Conservation (phyloP, 305 asterid genomes). For the Petunia hybrid region DNA sequence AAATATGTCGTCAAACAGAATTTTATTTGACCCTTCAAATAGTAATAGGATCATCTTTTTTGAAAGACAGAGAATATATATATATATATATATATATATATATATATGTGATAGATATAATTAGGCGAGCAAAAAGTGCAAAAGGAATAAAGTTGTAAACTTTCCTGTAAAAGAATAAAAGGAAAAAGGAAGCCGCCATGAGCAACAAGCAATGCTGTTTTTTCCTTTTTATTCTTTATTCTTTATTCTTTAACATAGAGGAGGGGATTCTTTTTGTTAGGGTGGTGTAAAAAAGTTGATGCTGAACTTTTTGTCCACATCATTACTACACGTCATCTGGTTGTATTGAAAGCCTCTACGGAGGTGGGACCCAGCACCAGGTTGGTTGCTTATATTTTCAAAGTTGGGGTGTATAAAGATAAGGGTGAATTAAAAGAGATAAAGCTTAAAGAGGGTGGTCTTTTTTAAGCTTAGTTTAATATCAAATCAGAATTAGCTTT, state of each 20-base stretch:
- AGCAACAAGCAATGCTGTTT: conserved; percentile 36
- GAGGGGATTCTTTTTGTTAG: neutral
- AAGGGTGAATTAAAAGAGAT: conserved; percentile 46
- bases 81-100: neutral
- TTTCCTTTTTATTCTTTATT: neutral
- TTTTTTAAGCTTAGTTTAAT: conserved; percentile 22
- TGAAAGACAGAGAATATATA: neutral
- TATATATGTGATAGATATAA: neutral
- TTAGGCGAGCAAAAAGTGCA: conserved; percentile 41
- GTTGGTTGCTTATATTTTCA: conserved; percentile 52
- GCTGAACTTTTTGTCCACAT: conserved; percentile 72
- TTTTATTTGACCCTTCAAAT: no score
- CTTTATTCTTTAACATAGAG: neutral
- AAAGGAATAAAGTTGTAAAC: conserved; percentile 29
- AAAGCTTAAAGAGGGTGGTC: conserved; percentile 45
- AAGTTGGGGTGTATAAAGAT: conserved; percentile 60
- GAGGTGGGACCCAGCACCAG: conserved; percentile 50
- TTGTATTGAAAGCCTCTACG: conserved; percentile 40
- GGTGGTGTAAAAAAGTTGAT: conserved; percentile 51
- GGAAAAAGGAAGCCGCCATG: conserved; percentile 61
- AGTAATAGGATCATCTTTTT: no score
- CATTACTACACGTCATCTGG: conserved; percentile 53
- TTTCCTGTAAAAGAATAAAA: conserved; percentile 27
- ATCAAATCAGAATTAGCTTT: conserved; percentile 29
- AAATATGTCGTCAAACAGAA: no score